A percentile compares a stretch with the other conserved stretches of the same genome.
Evolutionary conservation across 2,329 filamentous ascomycete species (phyloP).

Genomic region (Escovopsis sp.): DNA sequence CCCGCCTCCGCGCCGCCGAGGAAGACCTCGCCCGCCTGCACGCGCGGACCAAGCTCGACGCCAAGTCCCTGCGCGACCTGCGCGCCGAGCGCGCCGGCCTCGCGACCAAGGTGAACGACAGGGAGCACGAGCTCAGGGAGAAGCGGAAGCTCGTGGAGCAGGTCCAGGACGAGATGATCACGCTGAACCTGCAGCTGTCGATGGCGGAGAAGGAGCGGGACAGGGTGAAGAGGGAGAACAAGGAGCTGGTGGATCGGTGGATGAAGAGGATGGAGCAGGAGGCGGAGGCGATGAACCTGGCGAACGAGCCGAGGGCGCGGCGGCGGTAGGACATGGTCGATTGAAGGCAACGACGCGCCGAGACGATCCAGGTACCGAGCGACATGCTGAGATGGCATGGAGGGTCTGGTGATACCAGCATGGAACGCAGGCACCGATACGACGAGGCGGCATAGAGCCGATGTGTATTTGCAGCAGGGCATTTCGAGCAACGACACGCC

Average conservation of each 20-base stretch:
- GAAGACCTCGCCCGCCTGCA: conserved; percentile 51
- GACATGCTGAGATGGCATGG: too few relatives aligned
- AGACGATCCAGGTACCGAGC: too few relatives aligned
- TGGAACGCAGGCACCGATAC: too few relatives aligned
- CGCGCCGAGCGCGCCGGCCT: conserved; percentile 46
- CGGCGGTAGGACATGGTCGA: conserved; percentile 8
- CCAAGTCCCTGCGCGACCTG: conserved; percentile 44
- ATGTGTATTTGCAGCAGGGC: too few relatives aligned
- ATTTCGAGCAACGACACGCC: too few relatives aligned
- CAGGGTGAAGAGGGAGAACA: conserved; percentile 66
- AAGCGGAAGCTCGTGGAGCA: conserved; percentile 72
- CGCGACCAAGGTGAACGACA: conserved; percentile 54
- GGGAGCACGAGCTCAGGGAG: conserved; percentile 69
- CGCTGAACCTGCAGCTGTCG: conserved; percentile 74
- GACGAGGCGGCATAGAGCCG: too few relatives aligned
- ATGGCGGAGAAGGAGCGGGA: conserved; percentile 64
- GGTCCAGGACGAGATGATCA: conserved; percentile 85
- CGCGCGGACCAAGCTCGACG: conserved; percentile 41
- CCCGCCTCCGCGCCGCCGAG: conserved; percentile 45
- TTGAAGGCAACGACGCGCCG: too few relatives aligned
- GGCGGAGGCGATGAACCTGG: conserved; percentile 71
- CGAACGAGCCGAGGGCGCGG: conserved; percentile 32
- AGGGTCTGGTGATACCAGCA: too few relatives aligned
- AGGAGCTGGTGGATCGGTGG: conserved; percentile 80
- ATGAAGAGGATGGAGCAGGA: conserved; percentile 77